Base-by-base conservation (phyloP, 2,329 filamentous ascomycete species). In the Trichophyton simii region DNA sequence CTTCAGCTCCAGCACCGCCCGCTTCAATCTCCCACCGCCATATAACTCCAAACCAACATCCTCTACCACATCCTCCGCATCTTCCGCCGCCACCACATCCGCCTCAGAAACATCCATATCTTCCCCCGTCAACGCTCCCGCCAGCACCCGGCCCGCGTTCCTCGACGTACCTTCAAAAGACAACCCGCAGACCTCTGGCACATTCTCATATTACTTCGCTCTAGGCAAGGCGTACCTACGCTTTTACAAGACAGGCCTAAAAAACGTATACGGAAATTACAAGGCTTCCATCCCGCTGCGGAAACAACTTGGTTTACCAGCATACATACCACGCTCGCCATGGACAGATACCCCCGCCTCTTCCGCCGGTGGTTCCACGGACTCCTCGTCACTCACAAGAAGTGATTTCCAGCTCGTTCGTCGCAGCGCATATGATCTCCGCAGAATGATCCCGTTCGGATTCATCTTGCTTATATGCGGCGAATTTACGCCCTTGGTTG, bases 161-260 rank as follows among this genome's bases (percentile, higher is more conserved):
- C 80, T 96, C 64, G 72, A 78, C 50, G 76, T 89, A 1, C 89
- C 89, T 5, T 71, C 73, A 3, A 71, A 77, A 18, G 72, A 80
- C 31, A 22, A 34, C 38, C 55, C 55, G n/a, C 69, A 76, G 20
- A 70, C 82, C 61, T 46, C 61, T n/a, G 66, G 65, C 25, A 71
- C 71, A 62, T 59, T 72, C 7, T 70, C 70, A 58, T 70, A 71
- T 63, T 68, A 69, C 64, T 58, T 74, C 57, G 73, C 73, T 50
- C 76, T 86, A 31, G 92, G 89, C 64, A 87, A 87, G 71, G 84
- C 87, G 59, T 96, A 95, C 74, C 73, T 87, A 8, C 74, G 75
- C 41, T 97, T 97, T 81, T 97, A 96, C 83, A 95, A 94, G 75
- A 81, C 83, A 0, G 92, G 91, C 18, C 75, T 96, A 36, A 85